Evolutionary conservation across 805 yeast genomes (phyloP), one percentile per base, ranked within the genome.

Genomic region (Zygotorulaspora danielsina): DNA sequence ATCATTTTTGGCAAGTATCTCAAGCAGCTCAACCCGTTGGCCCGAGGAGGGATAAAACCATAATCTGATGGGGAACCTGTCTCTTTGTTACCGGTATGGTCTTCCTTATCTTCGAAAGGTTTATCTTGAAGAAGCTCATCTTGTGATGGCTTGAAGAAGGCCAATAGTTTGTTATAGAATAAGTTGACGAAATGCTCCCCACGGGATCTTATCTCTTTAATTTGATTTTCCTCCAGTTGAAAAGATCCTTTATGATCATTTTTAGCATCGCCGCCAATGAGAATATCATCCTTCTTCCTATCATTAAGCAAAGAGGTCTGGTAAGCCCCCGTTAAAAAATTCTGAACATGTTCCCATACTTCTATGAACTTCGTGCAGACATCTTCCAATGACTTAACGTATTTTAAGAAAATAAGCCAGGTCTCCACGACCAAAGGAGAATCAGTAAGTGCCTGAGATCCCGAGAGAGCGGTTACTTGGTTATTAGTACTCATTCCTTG

Each of bases 41-140:
- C 69, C 38, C 68, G 67, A 1, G 81, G 80, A 3, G 90, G 89
- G 16, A 81, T 54, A 50, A 78, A 79, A 1, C 81, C 80, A 55
- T 66, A 75, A 24, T 62, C 60, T 5, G 48, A 32, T 1, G 67
- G 55, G 1, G 51, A 31, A 5, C 67, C 68, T 8, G 59, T 49
- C 9, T 50, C 61, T 25, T 53, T 45, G 5, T 40, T 41, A 15
- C 18, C 31, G 7, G 7, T 21, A 21, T 10, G 7, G 10, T 21
- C 10, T 21, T 21, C 24, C 10, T 8, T 8, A 10, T 21, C 10
- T 3, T 41, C 44, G 12, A 47, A 26, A 15, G 17, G 32, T 10
- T 33, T 31, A 12, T 31, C 34, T 4, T 34, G 25, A 7, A 45
- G 19, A 3, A 46, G 19, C 17, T 46, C 42, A 6, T 43, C 46